These are phyloP conservation scores for Colletotrichum sublineola DNA, from an alignment of 2,329 filamentous ascomycete species.

Conservation along the genomic window DNA sequence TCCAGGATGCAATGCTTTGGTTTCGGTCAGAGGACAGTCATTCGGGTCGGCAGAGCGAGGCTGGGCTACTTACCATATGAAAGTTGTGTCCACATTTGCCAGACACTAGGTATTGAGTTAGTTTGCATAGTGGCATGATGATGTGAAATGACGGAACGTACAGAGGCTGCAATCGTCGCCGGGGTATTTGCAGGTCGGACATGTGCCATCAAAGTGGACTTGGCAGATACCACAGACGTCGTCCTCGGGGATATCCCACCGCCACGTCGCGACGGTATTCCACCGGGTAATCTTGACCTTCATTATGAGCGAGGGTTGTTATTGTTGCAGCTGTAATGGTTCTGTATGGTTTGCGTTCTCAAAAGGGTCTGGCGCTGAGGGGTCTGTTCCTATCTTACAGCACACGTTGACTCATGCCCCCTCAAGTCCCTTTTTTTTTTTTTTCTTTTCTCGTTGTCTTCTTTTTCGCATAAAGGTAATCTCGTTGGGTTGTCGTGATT, in stretches of 20 bases:
- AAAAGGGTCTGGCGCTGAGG: neutral
- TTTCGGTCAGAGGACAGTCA: constrained; percentile 38
- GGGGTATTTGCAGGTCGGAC: constrained; percentile 97
- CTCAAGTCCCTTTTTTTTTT: neutral
- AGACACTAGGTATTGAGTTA: constrained; percentile 72
- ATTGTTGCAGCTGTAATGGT: neutral
- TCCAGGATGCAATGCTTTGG: constrained; percentile 90
- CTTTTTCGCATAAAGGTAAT: constrained; percentile 8
- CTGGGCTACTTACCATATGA: constrained; percentile 79
- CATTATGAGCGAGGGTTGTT: constrained; percentile 65
- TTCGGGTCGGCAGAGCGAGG: neutral
- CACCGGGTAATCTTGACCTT: constrained; percentile 95
- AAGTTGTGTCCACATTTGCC: constrained; percentile 98
- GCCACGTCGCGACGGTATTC: constrained; percentile 96
- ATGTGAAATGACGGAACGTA: constrained; percentile 61
- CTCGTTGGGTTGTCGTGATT: constrained; percentile 20
- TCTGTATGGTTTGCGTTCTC: neutral
- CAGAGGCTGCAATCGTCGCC: constrained; percentile 94
- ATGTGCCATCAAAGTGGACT: constrained; percentile 97
- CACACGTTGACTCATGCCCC: neutral
- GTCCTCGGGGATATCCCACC: constrained; percentile 97
- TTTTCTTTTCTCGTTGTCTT: neutral
- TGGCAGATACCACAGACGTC: constrained; percentile 99
- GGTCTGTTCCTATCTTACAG: neutral
- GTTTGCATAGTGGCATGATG: neutral